Evolutionary conservation across 441 rosid species (phyloP).

Genomic region (Capsella rubella): DNA sequence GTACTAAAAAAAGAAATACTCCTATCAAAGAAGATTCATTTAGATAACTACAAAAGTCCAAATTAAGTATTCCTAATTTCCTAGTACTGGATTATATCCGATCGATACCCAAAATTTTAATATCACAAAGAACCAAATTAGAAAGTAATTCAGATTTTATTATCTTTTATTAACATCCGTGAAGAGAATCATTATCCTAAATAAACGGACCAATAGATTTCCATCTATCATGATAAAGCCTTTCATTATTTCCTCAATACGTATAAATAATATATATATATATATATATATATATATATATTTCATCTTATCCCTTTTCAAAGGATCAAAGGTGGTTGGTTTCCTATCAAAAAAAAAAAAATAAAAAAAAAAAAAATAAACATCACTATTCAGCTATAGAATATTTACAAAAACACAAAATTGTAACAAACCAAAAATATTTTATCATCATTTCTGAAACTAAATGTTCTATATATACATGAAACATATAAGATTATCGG

Average conservation of each 20-base stretch:
- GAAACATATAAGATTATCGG: not conserved
- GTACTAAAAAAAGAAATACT: not conserved
- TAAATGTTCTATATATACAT: no score
- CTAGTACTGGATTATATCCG: constrained; percentile 2
- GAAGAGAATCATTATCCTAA: not conserved
- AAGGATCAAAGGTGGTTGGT: constrained; percentile 33
- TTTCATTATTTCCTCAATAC: not conserved
- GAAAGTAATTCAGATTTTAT: not conserved
- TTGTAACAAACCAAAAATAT: not conserved
- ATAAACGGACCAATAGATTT: constrained; percentile 17
- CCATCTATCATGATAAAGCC: constrained; percentile 23
- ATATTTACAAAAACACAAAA: not conserved
- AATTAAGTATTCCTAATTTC: not conserved
- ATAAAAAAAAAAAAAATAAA: no score
- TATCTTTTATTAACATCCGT: constrained; percentile 6
- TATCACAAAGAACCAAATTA: constrained; percentile 18
- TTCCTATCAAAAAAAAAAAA: constrained; percentile 31
- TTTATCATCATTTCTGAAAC: not conserved
- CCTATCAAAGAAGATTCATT: not conserved
- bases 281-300: not conserved
- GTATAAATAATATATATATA: no score
- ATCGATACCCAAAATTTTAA: not conserved
- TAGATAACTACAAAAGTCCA: constrained; percentile 10
- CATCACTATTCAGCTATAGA: not conserved
- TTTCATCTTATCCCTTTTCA: constrained; percentile 35